Conservation (phyloP, 2,329 filamentous ascomycete genomes). For the Pyrenophora graminea region DNA sequence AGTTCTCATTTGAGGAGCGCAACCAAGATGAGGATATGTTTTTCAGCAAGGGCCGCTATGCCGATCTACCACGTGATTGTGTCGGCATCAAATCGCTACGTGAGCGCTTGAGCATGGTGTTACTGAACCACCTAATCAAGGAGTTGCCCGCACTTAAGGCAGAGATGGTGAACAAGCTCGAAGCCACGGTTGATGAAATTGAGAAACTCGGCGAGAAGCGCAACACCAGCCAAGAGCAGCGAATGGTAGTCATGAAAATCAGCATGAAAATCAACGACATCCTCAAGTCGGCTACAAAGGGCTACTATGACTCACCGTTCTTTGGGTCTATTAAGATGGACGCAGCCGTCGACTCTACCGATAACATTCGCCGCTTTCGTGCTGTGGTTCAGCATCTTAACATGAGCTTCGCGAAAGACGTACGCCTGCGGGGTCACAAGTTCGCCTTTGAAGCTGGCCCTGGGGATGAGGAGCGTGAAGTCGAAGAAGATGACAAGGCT, state of each 20-base stretch:
- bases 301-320: constrained; percentile 57
- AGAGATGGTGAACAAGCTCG: constrained; percentile 38
- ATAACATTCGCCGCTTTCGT: constrained; percentile 54
- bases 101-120: constrained; percentile 55
- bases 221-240: constrained; percentile 54
- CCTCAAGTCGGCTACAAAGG: constrained; percentile 54
- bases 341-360: constrained; percentile 18
- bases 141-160: constrained; percentile 43
- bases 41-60: constrained; percentile 40
- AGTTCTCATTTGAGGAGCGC: constrained; percentile 47
- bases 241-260: constrained; percentile 53
- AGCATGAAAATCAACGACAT: constrained; percentile 53
- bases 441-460: constrained; percentile 36
- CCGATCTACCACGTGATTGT: constrained; percentile 27
- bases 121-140: constrained; percentile 46
- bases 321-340: constrained; percentile 47
- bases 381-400: constrained; percentile 60
- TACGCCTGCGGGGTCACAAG: constrained; percentile 51
- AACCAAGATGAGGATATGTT: constrained; percentile 45
- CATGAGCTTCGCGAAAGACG: constrained; percentile 52
- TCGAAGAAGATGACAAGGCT: constrained; percentile 1
- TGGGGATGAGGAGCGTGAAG: constrained; percentile 16
- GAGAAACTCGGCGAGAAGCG: constrained; percentile 56
- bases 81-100: constrained; percentile 57
- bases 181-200: constrained; percentile 40